Percentiles rank a stretch among this genome's conserved stretches.
These are phyloP conservation scores for Globisporangium viniferum DNA, from an alignment of 352 stramenopile species.

Conservation along the genomic window DNA sequence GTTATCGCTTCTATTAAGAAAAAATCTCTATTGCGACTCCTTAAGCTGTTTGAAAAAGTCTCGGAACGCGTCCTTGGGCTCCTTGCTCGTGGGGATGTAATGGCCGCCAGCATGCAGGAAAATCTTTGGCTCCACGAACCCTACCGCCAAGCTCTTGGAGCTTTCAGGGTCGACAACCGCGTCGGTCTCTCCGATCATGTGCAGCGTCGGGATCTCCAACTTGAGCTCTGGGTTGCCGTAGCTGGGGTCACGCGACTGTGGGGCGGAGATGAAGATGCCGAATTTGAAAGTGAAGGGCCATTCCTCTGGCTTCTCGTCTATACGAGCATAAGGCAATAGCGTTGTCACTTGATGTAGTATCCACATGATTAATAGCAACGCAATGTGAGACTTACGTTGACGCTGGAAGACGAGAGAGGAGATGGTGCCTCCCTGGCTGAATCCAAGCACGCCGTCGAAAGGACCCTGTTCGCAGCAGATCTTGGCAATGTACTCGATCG, in stretches of 20 bases:
- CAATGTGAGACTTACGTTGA: conserved; percentile 42
- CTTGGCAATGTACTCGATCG: conserved; percentile 60
- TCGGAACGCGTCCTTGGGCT: conserved; percentile 69
- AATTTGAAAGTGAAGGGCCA: conserved; percentile 67
- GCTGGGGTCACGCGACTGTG: conserved; percentile 36
- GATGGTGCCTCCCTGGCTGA: conserved; percentile 80
- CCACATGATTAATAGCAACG: neutral
- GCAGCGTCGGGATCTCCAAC: conserved; percentile 65
- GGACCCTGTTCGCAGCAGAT: conserved; percentile 71
- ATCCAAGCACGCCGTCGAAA: conserved; percentile 84
- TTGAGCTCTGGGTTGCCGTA: conserved; percentile 37
- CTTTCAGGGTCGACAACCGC: conserved; percentile 54
- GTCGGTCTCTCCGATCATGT: conserved; percentile 82
- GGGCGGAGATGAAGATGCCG: conserved; percentile 70
- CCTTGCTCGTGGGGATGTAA: conserved; percentile 87
- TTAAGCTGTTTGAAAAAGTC: conserved; percentile 62
- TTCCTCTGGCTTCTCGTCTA: conserved; percentile 37
- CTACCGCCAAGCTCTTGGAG: conserved; percentile 50
- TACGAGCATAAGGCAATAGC: neutral
- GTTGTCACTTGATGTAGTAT: neutral
- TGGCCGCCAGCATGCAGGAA: conserved; percentile 71
- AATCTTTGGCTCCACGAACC: conserved; percentile 53
- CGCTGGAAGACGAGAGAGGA: conserved; percentile 62
- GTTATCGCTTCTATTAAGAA: neutral
- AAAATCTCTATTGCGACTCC: conserved; percentile 5